Evolutionary conservation across 2,329 filamentous ascomycete genomes (phyloP), one percentile per base, ranked within the genome.

Genomic region (Tolypocladium capitatum): DNA sequence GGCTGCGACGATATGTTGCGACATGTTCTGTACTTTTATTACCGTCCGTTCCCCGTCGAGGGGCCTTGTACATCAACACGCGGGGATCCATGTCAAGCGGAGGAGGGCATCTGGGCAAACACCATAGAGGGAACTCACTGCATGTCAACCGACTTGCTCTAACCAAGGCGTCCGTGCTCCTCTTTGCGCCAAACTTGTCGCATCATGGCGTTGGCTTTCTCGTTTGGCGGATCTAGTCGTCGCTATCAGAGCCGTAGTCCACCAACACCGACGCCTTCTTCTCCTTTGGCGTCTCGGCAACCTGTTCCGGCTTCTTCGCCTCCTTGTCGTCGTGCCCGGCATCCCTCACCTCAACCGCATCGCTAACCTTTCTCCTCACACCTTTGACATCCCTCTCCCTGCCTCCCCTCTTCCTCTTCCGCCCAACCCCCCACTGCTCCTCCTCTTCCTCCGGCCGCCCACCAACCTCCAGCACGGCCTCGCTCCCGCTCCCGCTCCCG

Each of bases 201-300:
- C 8, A 24, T 11, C 24, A 41, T 18, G 1, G 11, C 14, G 9
- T 30, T 18, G 14, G 9, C 13, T 30, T 30, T 30, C 9, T 27
- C 27, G 8, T 7, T 24, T 3, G 24, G 24, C 24, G 5, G 24
- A 27, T 27, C 27, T 27, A 27, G 4, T 74, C 72, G 18, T 70
- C 57, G 34, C 55, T 55, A 32, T 62, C 76, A 1, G 76, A 81
- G 5, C 71, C 76, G 52, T 81, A 81, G 49, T 68, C 70, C 13
- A 80, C 76, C 35, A 81, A 57, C 0, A 68, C 68, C 42, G 70
- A 34, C 7, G 51, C 42, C 53, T 57, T 58, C 54, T 57, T 57
- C 49, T 54, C 50, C 9, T 53, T 51, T 41, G 41, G 16, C 44
- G 20, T 6, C n/a, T 11, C 31, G 10, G 10, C 27, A 5, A 8